A percentile compares a stretch with the other conserved stretches of the same genome.
These are phyloP conservation scores for Ustilaginoidea virens DNA, from an alignment of 2,329 filamentous ascomycete genomes.

Conservation along the genomic window DNA sequence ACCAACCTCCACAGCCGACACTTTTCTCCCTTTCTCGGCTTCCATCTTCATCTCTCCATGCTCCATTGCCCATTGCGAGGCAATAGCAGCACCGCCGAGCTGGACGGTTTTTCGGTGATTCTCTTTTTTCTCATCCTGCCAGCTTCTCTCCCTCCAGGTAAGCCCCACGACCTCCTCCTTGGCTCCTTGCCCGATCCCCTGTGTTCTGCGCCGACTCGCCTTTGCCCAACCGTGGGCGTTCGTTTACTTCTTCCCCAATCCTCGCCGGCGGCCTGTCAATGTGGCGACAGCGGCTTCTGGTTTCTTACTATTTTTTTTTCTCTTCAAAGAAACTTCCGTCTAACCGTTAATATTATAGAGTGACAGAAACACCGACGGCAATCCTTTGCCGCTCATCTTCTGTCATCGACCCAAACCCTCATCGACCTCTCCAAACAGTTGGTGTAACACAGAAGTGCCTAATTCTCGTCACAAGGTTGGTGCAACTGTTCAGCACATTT, in stretches of 20 bases:
- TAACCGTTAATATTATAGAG: no score
- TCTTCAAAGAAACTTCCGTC: no score
- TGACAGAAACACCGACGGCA: no score
- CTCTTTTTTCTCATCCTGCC: slow-evolving; percentile 8
- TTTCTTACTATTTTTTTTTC: slow-evolving; percentile 2
- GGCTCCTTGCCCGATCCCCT: slow-evolving; percentile 3
- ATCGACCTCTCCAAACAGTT: background rate
- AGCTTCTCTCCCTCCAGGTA: slow-evolving; percentile 14
- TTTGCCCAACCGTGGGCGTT: slow-evolving; percentile 3
- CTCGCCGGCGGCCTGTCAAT: slow-evolving; percentile 1
- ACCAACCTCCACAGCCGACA: slow-evolving; percentile 14
- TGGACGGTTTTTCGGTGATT: slow-evolving; percentile 17
- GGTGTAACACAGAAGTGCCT: background rate
- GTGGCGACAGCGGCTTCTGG: background rate
- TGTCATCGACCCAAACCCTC: background rate
- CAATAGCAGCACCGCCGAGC: slow-evolving; percentile 22
- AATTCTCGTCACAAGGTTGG: background rate
- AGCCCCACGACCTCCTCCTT: slow-evolving; percentile 10
- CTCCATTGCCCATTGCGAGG: slow-evolving; percentile 23
- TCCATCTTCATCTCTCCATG: slow-evolving; percentile 14
- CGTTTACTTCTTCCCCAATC: slow-evolving; percentile 5
- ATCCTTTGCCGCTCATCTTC: background rate
- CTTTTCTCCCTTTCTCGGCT: slow-evolving; percentile 10
- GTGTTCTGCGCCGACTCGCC: slow-evolving; percentile 4
- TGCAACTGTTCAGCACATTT: background rate